Evolutionary conservation across 495 filamentous ascomycete species (phyloP), one percentile per base, ranked within the genome.

Genomic region (Penicillium herquei): DNA sequence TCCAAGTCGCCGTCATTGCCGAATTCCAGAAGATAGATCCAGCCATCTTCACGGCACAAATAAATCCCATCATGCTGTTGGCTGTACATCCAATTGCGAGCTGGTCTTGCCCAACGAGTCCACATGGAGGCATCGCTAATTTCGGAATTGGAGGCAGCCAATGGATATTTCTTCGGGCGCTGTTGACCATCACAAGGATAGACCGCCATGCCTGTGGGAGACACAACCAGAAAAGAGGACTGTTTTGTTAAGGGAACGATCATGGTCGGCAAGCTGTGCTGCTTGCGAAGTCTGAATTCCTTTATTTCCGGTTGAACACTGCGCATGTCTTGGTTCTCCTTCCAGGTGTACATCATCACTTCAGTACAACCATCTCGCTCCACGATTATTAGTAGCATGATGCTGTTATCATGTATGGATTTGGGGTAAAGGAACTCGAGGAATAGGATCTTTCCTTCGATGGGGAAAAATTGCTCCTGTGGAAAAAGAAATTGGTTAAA

Each of bases 371-470:
- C 74, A 30, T 78, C 77, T 51, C 79, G 78, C 26, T 85, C 76
- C 13, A 90, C 69, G 17, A 97, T 77, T 5, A 96, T 68, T 30
- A 96, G 74, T 8, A 97, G 76, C 34, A 95, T 87, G 40, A 95
- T 87, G 37, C 79, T 76, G 13, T 80, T 70, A 48, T 88, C 83
- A 54, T 85, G 81, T 17, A 65, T 62, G 9, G 79, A 63, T 6
- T 78, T 78, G 6, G 92, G 88, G 54, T 90, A 84, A 6, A 98
- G 81, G 56, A 98, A 98, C 32, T 92, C 88, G 74, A 96, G 87
- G 60, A 91, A 88, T 52, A 92, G 72, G 34, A 98, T 91, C 12
- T 84, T 77, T 1, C 93, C 92, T 18, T 84, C 80, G 11, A 92
- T 72, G 39, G 77, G 66, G 33, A 88, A 78, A 18, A 81, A 75